phyloP scores from a whole-genome alignment of 352 stramenopile species.

The Phytophthora kernoviae region DNA sequence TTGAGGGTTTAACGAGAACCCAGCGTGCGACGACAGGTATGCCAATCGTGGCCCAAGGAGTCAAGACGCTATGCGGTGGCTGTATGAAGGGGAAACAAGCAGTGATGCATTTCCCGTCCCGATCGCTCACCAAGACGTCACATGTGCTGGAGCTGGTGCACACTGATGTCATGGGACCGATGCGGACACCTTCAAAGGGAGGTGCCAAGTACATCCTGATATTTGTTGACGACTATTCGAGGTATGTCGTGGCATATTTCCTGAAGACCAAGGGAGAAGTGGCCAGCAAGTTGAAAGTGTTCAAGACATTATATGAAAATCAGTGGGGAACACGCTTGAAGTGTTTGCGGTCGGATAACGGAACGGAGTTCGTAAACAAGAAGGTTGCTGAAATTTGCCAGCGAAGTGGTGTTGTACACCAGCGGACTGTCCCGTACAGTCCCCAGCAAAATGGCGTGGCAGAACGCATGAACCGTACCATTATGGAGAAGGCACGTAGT shows the following conservation, averaged over 20 bases:
- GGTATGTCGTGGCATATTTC: conserved; percentile 23
- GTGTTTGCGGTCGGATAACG: conserved; percentile 34
- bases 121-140: conserved; percentile 14
- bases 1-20: background rate
- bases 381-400: conserved; percentile 3
- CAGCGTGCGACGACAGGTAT: conserved; percentile 14
- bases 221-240: conserved; percentile 24
- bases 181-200: conserved; percentile 10
- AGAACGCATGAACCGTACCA: conserved; percentile 25
- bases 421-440: conserved; percentile 11
- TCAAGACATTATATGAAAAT: conserved; percentile 18
- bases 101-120: conserved; percentile 10
- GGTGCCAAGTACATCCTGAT: conserved; percentile 16
- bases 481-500: conserved; percentile 29
- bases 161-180: conserved; percentile 28
- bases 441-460: conserved; percentile 25
- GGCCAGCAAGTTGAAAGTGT: conserved; percentile 10
- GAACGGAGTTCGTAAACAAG: conserved; percentile 35
- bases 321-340: conserved; percentile 23
- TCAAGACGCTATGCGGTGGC: conserved; percentile 16
- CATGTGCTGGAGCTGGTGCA: conserved; percentile 25
- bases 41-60: background rate
- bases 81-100: conserved; percentile 27
- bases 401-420: conserved; percentile 19
- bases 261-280: conserved; percentile 30